Percentiles rank a stretch among this genome's conserved stretches.
These are phyloP conservation scores for Cytospora mali DNA, from an alignment of 2,329 filamentous ascomycete genomes.

Conservation along the genomic window DNA sequence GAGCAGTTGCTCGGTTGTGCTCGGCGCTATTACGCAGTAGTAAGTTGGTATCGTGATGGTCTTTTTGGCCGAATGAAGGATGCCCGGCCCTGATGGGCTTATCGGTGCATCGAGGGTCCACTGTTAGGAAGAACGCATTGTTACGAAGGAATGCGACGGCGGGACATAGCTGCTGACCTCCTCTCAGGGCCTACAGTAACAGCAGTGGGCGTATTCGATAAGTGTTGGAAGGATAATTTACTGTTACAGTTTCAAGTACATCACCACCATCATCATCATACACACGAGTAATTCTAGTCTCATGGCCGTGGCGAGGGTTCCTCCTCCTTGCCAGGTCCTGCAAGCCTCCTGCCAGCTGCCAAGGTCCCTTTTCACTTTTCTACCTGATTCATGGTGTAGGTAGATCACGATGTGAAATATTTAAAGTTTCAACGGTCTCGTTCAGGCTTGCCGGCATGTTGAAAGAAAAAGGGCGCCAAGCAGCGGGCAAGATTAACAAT, in stretches of 20 bases:
- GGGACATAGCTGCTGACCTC: background rate
- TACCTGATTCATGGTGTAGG: background rate
- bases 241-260: no score
- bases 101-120: background rate
- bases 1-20: background rate
- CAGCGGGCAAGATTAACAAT: no score
- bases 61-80: background rate
- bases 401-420: no score
- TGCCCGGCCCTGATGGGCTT: no score
- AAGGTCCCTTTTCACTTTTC: background rate
- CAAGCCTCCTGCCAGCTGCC: no score
- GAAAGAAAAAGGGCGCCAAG: background rate
- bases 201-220: background rate
- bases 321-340: background rate
- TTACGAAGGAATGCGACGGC: background rate
- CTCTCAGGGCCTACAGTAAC: background rate
- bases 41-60: background rate
- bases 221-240: no score
- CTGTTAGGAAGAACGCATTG: background rate
- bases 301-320: background rate
- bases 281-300: background rate
- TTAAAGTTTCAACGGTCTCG: no score
- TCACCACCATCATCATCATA: no score
- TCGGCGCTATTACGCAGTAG: slow-evolving; percentile 1
- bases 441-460: no score